Evolutionary conservation across 257 asterid genomes (phyloP), one percentile per base, ranked within the genome.

Genomic region (Gentiana dahurica): DNA sequence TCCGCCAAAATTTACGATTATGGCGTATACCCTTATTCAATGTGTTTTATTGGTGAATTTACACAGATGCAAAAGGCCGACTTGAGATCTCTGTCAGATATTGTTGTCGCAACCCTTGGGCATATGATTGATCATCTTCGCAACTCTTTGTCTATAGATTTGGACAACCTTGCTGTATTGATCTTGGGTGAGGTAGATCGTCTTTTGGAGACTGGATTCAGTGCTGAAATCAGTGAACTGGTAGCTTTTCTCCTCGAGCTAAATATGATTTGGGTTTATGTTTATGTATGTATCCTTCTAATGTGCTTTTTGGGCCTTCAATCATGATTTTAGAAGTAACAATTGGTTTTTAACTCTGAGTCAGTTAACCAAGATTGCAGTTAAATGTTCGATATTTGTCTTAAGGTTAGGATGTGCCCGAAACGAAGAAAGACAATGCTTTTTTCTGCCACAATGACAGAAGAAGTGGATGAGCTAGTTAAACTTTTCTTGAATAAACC

Each of bases 101-200:
- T 91, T 63, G 98, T 91, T 62, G 95, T 91, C 71, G 98, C 98
- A 49, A 91, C 98, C 78, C 98, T 97, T 36, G 98, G 98, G 53
- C 97, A 97, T 54, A 81, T 91, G 88, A 85, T 91, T 66, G 98
- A 91, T 83, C 97, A 87, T 79, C 63, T 91, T 13, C 93, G 84
- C 51, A 91, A 91, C 80, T 85, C 98, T 65, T 60, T 85, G 94
- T 91, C 98, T 15, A 79, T 91, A 32, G 95, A 87, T 71, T 73
- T 91, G 72, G 97, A 87, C 64, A 95, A 83, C 69, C 98, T 91
- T 62, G 95, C 93, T 57, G 90, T 91, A 64, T 69, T 91, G 85
- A 87, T 91, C 66, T 86, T 91, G 69, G 98, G 88, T 74, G 98
- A 91, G 72, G 98, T 97, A 45, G 98, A 91, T 71, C 87, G 98